phyloP scores from a whole-genome alignment of 2,329 filamentous ascomycete species.

The Blastomyces emzantsi region DNA sequence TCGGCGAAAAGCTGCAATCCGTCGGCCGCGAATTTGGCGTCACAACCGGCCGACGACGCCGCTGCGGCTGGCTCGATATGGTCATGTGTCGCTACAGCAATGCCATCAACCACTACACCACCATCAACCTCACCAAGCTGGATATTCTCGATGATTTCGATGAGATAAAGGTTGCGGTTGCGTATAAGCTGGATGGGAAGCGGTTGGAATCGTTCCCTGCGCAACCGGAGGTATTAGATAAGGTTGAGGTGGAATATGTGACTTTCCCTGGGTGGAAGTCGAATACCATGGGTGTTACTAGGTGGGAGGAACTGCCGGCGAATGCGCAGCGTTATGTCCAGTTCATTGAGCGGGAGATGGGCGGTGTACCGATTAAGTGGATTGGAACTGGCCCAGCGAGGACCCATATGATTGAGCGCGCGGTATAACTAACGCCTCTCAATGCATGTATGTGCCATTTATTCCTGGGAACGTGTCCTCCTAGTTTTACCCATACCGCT shows the following conservation, averaged over 20 bases:
- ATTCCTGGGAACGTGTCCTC: not conserved
- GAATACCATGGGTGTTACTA: slow-evolving; percentile 48
- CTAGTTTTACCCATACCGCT: not conserved
- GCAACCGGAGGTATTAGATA: slow-evolving; percentile 43
- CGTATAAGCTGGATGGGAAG: slow-evolving; percentile 46
- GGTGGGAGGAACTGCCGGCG: slow-evolving; percentile 48
- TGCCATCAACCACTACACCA: slow-evolving; percentile 44
- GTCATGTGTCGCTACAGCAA: slow-evolving; percentile 56
- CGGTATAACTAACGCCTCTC: not conserved
- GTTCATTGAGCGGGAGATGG: slow-evolving; percentile 50
- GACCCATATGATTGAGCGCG: slow-evolving; percentile 52
- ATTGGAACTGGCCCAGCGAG: slow-evolving; percentile 54
- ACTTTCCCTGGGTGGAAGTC: slow-evolving; percentile 54
- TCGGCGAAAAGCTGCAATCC: slow-evolving; percentile 49
- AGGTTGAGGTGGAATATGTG: slow-evolving; percentile 50
- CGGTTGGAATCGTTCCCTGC: slow-evolving; percentile 49
- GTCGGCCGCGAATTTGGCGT: slow-evolving; percentile 49
- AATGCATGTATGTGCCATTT: not conserved
- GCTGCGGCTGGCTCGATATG: slow-evolving; percentile 58
- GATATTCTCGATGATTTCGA: slow-evolving; percentile 57
- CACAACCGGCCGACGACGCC: slow-evolving; percentile 52
- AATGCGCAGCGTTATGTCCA: slow-evolving; percentile 53
- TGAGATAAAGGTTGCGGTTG: slow-evolving; percentile 52
- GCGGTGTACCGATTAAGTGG: slow-evolving; percentile 50
- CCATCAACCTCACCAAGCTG: slow-evolving; percentile 56